Conservation (phyloP, 805 yeast genomes). For the Maudiozyma turicensis region DNA sequence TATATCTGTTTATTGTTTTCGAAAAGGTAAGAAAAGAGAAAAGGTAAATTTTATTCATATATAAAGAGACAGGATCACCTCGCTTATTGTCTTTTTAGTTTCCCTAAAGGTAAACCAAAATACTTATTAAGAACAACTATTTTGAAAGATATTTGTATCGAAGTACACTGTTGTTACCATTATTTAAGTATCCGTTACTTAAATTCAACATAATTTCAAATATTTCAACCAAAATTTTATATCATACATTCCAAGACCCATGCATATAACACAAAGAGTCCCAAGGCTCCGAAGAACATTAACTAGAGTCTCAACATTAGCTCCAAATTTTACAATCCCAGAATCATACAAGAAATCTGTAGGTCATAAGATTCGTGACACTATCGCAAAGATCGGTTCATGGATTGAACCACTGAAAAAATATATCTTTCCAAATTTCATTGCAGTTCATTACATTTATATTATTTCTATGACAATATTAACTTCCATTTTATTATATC, state of each 20-base stretch:
- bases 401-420: slow-evolving; percentile 30
- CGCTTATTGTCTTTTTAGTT: no score
- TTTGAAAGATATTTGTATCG: no score
- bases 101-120: no score
- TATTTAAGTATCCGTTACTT: no score
- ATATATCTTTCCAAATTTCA: slow-evolving; percentile 34
- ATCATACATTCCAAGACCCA: neutral
- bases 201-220: no score
- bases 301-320: slow-evolving; percentile 21
- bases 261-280: neutral
- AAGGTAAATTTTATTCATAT: no score
- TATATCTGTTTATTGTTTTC: no score
- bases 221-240: no score
- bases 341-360: slow-evolving; percentile 26
- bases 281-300: slow-evolving; percentile 10
- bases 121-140: no score
- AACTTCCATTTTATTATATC: slow-evolving; percentile 70
- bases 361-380: slow-evolving; percentile 34
- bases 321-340: slow-evolving; percentile 13
- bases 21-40: no score
- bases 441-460: slow-evolving; percentile 65
- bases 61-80: no score
- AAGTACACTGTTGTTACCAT: no score
- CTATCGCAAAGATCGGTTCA: slow-evolving; percentile 26
- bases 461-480: slow-evolving; percentile 49